These are phyloP conservation scores for Acanthamoeba lenticulata DNA, from an alignment of 208 protist species.

Conservation along the genomic window DNA sequence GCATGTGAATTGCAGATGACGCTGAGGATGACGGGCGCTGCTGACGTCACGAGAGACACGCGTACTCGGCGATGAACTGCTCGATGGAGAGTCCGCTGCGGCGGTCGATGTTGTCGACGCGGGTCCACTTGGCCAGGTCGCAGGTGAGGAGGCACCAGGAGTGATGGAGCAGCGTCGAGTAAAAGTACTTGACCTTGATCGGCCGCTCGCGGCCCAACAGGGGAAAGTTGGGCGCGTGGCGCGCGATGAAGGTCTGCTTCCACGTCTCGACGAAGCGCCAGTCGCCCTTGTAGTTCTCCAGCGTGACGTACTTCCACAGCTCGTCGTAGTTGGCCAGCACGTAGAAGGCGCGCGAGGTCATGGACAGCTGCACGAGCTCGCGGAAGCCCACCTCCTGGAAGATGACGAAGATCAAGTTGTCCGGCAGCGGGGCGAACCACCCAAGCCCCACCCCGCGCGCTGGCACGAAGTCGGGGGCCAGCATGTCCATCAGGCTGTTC, in stretches of 20 bases:
- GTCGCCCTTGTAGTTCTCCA: slow-evolving; percentile 6
- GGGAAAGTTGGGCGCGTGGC: not conserved
- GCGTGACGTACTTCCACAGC: slow-evolving; percentile 70
- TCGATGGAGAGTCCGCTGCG: slow-evolving; percentile 5
- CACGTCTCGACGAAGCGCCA: slow-evolving; percentile 29
- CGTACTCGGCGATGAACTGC: slow-evolving; percentile 9
- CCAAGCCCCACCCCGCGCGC: not conserved
- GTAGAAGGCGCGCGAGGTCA: slow-evolving; percentile 64
- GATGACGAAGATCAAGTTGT: slow-evolving; percentile 22
- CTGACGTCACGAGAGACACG: not conserved
- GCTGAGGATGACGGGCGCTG: too few species aligned
- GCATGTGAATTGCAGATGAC: not conserved
- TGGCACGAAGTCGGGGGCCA: not conserved
- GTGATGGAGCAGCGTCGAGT: slow-evolving; percentile 13
- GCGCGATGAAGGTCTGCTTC: slow-evolving; percentile 16
- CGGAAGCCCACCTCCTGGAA: slow-evolving; percentile 26
- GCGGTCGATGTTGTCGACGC: slow-evolving; percentile 48
- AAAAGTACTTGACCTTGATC: slow-evolving; percentile 31
- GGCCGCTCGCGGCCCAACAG: not conserved
- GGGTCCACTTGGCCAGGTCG: not conserved
- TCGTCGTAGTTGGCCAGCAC: slow-evolving; percentile 67
- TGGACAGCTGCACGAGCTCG: slow-evolving; percentile 10
- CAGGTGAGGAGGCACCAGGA: slow-evolving; percentile 27
- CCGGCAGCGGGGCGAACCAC: not conserved
- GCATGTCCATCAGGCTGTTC: not conserved